These are phyloP conservation scores for Apiospora aurea DNA, from an alignment of 2,329 filamentous ascomycete genomes.

Conservation along the genomic window DNA sequence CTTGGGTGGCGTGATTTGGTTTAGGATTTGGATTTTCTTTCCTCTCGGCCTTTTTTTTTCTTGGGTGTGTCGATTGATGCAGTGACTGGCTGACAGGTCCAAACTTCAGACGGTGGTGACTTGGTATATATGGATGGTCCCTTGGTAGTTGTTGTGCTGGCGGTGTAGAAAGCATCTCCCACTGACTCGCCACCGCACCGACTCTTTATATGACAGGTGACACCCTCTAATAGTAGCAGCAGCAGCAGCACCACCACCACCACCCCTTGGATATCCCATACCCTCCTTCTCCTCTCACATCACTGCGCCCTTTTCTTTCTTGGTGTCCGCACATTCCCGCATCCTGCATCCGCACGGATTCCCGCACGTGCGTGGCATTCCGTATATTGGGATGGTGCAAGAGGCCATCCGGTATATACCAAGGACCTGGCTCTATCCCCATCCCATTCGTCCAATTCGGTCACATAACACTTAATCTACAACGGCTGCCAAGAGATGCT, in stretches of 20 bases:
- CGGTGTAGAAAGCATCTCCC: not conserved
- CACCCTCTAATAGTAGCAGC: not conserved
- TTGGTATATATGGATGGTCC: not conserved
- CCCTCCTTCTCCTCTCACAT: not conserved
- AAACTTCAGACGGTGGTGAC: not conserved
- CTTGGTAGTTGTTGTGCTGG: not conserved
- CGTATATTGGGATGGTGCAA: not conserved
- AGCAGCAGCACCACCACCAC: not conserved
- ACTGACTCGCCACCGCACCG: not conserved
- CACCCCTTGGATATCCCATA: not conserved
- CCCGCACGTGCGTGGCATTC: not conserved
- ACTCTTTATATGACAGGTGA: conserved; percentile 10
- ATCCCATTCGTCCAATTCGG: not conserved
- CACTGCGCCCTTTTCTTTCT: not conserved
- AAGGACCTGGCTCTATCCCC: not conserved
- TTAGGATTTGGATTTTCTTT: not conserved
- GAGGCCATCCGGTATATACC: not conserved
- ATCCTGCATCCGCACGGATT: not conserved
- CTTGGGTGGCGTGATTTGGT: not conserved
- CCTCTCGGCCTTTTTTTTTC: not conserved
- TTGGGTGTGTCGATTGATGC: not conserved
- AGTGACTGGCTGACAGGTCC: not conserved
- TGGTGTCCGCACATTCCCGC: conserved; percentile 1
- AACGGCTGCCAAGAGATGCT: conserved; percentile 31
- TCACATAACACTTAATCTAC: conserved; percentile 14